Percentiles rank a stretch among this genome's conserved stretches.
Conservation (phyloP, 257 asterid genomes). For the Penstemon newberryi region DNA sequence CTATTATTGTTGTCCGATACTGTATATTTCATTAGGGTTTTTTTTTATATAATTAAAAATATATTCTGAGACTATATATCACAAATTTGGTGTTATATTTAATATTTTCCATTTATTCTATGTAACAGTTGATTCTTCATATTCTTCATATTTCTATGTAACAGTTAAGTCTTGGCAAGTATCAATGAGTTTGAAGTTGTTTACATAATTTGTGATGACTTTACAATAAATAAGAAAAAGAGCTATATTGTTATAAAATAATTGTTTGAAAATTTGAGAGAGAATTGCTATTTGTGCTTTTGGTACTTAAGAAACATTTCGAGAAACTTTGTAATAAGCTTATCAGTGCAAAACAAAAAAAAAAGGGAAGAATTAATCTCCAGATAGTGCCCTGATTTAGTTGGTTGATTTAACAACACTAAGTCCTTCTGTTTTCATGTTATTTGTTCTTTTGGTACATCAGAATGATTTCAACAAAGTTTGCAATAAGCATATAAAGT, state of each 20-base stretch:
- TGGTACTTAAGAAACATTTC: slow-evolving; percentile 3
- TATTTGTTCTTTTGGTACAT: too few species aligned
- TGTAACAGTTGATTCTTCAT: background rate
- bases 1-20: too few species aligned
- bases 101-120: background rate
- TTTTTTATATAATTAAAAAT: too few species aligned
- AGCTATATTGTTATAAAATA: background rate
- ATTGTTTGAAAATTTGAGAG: slow-evolving; percentile 14
- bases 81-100: too few species aligned
- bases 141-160: background rate
- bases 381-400: slow-evolving; percentile 8
- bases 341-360: slow-evolving; percentile 3
- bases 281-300: slow-evolving; percentile 24
- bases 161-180: background rate
- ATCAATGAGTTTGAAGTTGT: background rate
- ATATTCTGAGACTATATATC: too few species aligned
- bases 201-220: background rate
- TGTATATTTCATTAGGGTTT: too few species aligned
- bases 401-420: background rate
- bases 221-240: background rate
- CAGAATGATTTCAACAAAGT: too few species aligned
- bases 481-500: too few species aligned
- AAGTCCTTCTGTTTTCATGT: too few species aligned
- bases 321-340: slow-evolving; percentile 7
- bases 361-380: background rate